phyloP scores from a whole-genome alignment of 805 yeast species.

The Pachysolen tannophilus region DNA sequence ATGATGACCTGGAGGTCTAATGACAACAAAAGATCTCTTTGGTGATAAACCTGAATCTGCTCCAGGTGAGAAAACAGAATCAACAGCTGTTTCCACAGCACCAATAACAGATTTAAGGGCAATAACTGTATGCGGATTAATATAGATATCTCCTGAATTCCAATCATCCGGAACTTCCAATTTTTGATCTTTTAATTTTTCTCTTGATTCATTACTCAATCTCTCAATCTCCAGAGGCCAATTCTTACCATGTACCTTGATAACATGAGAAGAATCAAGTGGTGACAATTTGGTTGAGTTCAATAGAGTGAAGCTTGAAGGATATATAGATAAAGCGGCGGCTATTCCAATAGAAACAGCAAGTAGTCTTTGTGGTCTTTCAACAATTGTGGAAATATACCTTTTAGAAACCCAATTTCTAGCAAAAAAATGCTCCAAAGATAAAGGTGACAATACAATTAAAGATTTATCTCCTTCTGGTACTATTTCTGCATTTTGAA shows the following conservation, averaged over 20 bases:
- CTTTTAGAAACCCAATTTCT: constrained; percentile 70
- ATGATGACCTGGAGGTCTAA: constrained; percentile 85
- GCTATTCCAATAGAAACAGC: constrained; percentile 76
- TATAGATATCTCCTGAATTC: constrained; percentile 78
- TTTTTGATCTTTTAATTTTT: constrained; percentile 40
- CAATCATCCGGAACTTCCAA: constrained; percentile 75
- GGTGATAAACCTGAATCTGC: constrained; percentile 25
- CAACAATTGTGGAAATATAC: constrained; percentile 63
- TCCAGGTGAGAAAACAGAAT: constrained; percentile 32
- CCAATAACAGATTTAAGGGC: constrained; percentile 77
- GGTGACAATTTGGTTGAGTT: constrained; percentile 41
- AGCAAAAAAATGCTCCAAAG: constrained; percentile 65
- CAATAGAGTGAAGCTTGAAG: constrained; percentile 44
- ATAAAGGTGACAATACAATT: constrained; percentile 59
- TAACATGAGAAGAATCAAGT: constrained; percentile 50
- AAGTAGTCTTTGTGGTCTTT: constrained; percentile 70
- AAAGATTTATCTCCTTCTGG: constrained; percentile 42
- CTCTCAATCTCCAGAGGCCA: constrained; percentile 59
- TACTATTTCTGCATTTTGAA: constrained; percentile 23
- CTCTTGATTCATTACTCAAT: constrained; percentile 51
- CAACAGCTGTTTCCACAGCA: constrained; percentile 65
- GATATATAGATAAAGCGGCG: constrained; percentile 63
- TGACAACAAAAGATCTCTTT: constrained; percentile 52
- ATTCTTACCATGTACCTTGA: constrained; percentile 61
- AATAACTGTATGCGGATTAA: constrained; percentile 54